Evolutionary conservation across 73 alveolate species (phyloP).

Genomic region (Paraurostyla sp.): DNA sequence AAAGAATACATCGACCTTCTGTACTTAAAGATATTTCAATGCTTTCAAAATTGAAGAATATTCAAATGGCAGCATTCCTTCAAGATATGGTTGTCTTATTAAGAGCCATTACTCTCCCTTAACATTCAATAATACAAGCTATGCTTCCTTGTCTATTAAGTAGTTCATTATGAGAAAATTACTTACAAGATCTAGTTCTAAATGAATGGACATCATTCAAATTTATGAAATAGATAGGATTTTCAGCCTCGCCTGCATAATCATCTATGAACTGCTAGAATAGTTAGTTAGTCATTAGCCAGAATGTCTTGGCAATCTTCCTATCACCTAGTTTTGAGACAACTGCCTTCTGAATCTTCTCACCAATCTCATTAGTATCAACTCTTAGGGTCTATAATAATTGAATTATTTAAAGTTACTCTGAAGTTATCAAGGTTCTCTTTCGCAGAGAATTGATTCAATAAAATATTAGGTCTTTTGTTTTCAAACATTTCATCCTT

Average conservation of each 20-base stretch:
- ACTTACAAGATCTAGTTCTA: constrained; percentile 48
- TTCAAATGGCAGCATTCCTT: constrained; percentile 60
- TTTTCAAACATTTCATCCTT: constrained; percentile 3
- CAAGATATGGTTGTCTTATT: constrained; percentile 26
- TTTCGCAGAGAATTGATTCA: background rate
- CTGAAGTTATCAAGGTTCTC: background rate
- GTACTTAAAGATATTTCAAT: background rate
- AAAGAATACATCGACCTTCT: constrained; percentile 1
- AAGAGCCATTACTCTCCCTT: background rate
- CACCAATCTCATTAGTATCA: background rate
- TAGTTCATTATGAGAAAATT: background rate
- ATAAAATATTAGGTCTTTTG: constrained; percentile 26
- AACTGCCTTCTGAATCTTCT: background rate
- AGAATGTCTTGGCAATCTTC: background rate
- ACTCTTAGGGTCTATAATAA: background rate
- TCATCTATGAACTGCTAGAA: background rate
- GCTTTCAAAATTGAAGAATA: constrained; percentile 27
- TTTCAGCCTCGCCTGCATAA: background rate
- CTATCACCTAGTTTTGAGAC: background rate
- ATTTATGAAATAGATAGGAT: constrained; percentile 27
- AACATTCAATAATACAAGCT: background rate
- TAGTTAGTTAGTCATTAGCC: constrained; percentile 41
- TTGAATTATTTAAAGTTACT: background rate
- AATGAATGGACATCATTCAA: background rate
- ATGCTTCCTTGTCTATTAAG: background rate